Conservation (phyloP, 441 rosid genomes). For the Corymbia citriodora region DNA sequence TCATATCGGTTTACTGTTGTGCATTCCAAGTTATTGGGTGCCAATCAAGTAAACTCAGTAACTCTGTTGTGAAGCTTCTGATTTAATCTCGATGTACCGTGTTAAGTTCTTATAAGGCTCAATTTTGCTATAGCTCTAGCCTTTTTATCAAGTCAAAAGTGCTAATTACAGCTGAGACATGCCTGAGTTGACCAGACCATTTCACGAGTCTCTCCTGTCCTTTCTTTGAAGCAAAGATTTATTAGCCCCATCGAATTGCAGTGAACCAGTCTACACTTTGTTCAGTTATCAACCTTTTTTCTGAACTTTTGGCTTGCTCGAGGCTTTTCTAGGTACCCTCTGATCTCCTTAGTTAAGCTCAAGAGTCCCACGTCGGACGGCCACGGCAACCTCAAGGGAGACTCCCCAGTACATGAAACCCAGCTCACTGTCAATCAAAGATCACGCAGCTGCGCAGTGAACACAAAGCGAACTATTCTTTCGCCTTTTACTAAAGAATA, state of each 20-base stretch:
- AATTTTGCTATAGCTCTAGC: background rate
- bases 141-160: background rate
- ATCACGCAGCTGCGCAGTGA: constrained; percentile 17
- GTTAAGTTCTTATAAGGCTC: background rate
- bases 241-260: background rate
- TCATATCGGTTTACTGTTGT: background rate
- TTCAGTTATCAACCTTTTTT: background rate
- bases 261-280: background rate
- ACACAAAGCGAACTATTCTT: constrained; percentile 23
- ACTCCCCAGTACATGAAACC: background rate
- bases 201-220: background rate
- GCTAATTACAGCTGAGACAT: background rate
- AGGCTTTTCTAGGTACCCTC: background rate
- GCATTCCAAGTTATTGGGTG: background rate
- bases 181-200: background rate
- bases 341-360: background rate
- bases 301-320: background rate
- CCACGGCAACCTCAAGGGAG: background rate
- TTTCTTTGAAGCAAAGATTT: background rate
- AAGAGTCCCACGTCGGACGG: background rate
- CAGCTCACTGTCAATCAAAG: accelerated
- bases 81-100: background rate
- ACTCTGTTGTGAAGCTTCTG: background rate
- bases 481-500: constrained; percentile 32
- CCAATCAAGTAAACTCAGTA: background rate